A percentile compares a stretch with the other conserved stretches of the same genome.
Conservation (phyloP, 1,139 yeast species). For the Suhomyces bokatorum region DNA sequence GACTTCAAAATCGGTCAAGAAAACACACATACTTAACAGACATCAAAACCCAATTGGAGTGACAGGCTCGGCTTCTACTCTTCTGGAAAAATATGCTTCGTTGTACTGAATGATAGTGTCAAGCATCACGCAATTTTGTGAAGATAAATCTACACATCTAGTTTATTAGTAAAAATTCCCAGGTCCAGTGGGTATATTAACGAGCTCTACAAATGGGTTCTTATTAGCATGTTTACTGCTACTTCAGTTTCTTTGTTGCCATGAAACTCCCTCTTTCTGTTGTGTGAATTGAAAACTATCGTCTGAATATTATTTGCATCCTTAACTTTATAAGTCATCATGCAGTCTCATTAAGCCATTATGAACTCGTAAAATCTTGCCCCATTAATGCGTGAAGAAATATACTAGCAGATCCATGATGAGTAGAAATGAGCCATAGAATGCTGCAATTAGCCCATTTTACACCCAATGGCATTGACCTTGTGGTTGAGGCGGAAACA, state of each 20-base stretch:
- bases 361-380: background rate
- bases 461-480: background rate
- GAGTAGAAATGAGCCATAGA: background rate
- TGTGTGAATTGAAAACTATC: background rate
- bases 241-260: background rate
- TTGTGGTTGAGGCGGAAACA: background rate
- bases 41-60: no score
- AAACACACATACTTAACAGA: no score
- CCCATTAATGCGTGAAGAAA: background rate
- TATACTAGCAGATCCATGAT: background rate
- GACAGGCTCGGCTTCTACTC: no score
- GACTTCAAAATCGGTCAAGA: no score
- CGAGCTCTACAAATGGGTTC: no score
- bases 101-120: background rate
- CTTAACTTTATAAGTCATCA: background rate
- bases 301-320: background rate
- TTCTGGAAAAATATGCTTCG: background rate
- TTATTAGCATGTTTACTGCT: no score
- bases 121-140: background rate
- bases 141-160: no score
- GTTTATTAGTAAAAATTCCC: no score
- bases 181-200: no score
- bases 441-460: no score
- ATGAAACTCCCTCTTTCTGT: background rate
- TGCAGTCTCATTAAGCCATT: background rate